These are phyloP conservation scores for Rostrohypoxylon terebratum DNA, from an alignment of 495 filamentous ascomycete genomes.

Conservation along the genomic window DNA sequence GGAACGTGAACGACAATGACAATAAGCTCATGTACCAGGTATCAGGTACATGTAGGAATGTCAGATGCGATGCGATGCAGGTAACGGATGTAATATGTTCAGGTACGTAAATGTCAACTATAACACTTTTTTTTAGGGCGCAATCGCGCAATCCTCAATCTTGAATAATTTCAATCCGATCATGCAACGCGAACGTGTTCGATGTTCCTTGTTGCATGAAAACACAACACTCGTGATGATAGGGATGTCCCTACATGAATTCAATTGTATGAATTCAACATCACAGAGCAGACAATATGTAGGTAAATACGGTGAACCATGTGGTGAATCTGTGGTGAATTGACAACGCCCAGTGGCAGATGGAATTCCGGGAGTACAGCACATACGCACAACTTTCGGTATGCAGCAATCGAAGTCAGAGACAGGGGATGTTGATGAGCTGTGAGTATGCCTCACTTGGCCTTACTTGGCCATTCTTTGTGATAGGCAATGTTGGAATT, in stretches of 20 bases:
- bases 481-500: constrained; percentile 13
- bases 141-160: not conserved
- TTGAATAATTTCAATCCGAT: constrained; percentile 24
- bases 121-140: not conserved
- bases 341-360: not conserved
- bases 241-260: not conserved
- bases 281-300: not conserved
- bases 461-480: constrained; percentile 19
- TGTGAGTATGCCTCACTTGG: constrained; percentile 8
- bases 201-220: not conserved
- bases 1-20: not conserved
- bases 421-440: not conserved
- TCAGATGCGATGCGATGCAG: not conserved
- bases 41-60: not conserved
- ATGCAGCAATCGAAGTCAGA: constrained; percentile 15
- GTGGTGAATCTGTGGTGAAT: no score
- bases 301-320: not conserved
- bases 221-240: not conserved
- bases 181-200: not conserved
- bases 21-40: not conserved
- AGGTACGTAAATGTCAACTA: constrained; percentile 28
- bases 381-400: constrained; percentile 5
- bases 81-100: not conserved
- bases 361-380: constrained; percentile 4
- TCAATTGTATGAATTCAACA: not conserved